phyloP scores from a whole-genome alignment of 1,139 yeast species.

The Wickerhamomyces sp. region DNA sequence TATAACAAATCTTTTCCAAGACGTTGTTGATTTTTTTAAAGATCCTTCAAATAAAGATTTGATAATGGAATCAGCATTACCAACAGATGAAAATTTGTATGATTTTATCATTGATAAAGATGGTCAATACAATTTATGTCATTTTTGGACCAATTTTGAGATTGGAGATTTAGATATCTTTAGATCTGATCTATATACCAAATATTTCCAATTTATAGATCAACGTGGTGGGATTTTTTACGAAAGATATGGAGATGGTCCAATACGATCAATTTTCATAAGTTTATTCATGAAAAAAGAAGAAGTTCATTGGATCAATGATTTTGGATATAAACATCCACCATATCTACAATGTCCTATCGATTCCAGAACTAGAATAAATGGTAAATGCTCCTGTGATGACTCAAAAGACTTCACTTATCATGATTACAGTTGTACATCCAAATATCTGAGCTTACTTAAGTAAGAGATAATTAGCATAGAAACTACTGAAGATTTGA shows the following conservation, averaged over 20 bases:
- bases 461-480: too few species aligned
- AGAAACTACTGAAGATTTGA: too few species aligned
- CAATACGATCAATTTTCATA: slow-evolving; percentile 54
- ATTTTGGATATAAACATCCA: slow-evolving; percentile 53
- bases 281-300: slow-evolving; percentile 42
- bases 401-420: slow-evolving; percentile 40
- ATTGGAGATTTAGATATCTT: slow-evolving; percentile 51
- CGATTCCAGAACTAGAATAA: slow-evolving; percentile 35
- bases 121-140: slow-evolving; percentile 54
- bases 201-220: slow-evolving; percentile 47
- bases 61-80: slow-evolving; percentile 32
- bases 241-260: slow-evolving; percentile 67
- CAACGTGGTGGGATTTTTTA: slow-evolving; percentile 53
- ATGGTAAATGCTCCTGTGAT: slow-evolving; percentile 46
- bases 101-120: slow-evolving; percentile 46
- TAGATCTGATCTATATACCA: slow-evolving; percentile 42
- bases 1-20: slow-evolving; percentile 56
- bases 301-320: slow-evolving; percentile 48
- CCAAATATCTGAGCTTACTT: slow-evolving; percentile 6
- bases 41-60: slow-evolving; percentile 30
- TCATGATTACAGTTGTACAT: slow-evolving; percentile 42
- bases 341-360: slow-evolving; percentile 56
- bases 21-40: slow-evolving; percentile 45
- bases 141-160: slow-evolving; percentile 62
- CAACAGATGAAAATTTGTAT: slow-evolving; percentile 44